Conservation (phyloP, 1,284 basidiomycete genomes). For the Cryptococcus sp. region DNA sequence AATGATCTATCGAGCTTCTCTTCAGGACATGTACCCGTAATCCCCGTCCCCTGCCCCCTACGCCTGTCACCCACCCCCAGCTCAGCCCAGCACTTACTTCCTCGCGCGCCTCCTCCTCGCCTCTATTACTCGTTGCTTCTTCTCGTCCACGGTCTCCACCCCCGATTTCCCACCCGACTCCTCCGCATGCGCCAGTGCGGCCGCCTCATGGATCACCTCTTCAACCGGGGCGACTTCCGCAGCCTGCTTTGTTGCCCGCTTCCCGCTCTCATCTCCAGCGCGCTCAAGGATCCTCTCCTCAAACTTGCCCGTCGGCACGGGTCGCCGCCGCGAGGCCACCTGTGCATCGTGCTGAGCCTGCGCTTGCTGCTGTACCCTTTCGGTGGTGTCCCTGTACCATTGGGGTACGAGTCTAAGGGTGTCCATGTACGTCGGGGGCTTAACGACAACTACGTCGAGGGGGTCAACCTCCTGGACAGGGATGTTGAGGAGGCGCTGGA, state of each 20-base stretch:
- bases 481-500: constrained; percentile 45
- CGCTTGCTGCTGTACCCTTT: constrained; percentile 2
- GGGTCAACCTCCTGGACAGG: constrained; percentile 16
- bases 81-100: constrained; percentile 6
- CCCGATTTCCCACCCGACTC: constrained; percentile 9
- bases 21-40: too few species aligned
- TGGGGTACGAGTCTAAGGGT: constrained; percentile 17
- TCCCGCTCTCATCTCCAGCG: background rate
- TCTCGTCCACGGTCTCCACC: constrained; percentile 9
- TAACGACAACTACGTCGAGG: constrained; percentile 24
- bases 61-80: too few species aligned
- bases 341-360: background rate
- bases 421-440: constrained; percentile 21
- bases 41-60: too few species aligned
- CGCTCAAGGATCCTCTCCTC: background rate
- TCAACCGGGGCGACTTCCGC: background rate
- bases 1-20: too few species aligned
- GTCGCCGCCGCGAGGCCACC: too few species aligned
- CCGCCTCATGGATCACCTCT: background rate
- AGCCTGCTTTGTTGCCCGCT: constrained; percentile 9
- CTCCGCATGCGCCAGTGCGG: background rate
- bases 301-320: too few species aligned
- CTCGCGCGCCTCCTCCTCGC: constrained; percentile 27
- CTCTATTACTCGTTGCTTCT: constrained; percentile 27
- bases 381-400: constrained; percentile 11